A percentile compares a stretch with the other conserved stretches of the same genome.
These are phyloP conservation scores for Globisporangium yorkense DNA, from an alignment of 352 stramenopile species.

Conservation along the genomic window DNA sequence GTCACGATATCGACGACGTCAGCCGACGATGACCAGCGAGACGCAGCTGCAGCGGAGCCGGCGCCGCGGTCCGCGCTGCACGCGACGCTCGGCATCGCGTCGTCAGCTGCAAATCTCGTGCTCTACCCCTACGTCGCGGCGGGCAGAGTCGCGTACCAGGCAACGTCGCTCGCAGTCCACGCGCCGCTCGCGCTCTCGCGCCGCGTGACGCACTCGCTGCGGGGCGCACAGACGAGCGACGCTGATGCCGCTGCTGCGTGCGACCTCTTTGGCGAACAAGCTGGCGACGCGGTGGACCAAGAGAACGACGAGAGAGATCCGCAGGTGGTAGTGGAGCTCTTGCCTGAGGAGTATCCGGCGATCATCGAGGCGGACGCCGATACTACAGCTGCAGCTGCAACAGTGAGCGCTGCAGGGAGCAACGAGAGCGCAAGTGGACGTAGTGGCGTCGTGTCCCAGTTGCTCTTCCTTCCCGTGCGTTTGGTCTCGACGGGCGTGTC, in stretches of 20 bases:
- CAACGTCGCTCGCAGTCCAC: slow-evolving; percentile 47
- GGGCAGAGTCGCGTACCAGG: slow-evolving; percentile 47
- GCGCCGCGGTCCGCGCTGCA: slow-evolving; percentile 22
- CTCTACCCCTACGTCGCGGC: slow-evolving; percentile 57
- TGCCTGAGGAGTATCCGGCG: slow-evolving; percentile 5
- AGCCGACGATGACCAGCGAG: background rate
- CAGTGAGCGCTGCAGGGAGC: background rate
- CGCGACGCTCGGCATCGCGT: slow-evolving; percentile 49
- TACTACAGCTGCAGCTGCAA: too few species aligned
- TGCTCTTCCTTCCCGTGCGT: slow-evolving; percentile 58
- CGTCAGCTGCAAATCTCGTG: slow-evolving; percentile 49
- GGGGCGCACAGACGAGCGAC: background rate
- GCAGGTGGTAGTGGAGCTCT: slow-evolving; percentile 1
- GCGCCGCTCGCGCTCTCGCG: slow-evolving; percentile 53
- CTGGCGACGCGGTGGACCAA: slow-evolving; percentile 1
- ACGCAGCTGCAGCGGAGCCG: background rate
- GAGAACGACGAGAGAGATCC: slow-evolving; percentile 3
- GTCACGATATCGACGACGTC: background rate
- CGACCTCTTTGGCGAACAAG: slow-evolving; percentile 52
- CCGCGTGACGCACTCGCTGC: slow-evolving; percentile 36
- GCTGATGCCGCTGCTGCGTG: background rate
- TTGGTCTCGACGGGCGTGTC: slow-evolving; percentile 53
- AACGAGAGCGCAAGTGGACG: background rate
- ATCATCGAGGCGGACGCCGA: slow-evolving; percentile 3
- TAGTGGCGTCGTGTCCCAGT: slow-evolving; percentile 32